Base-by-base conservation (phyloP, 2,329 filamentous ascomycete genomes). In the Blumeriella jaapii region DNA sequence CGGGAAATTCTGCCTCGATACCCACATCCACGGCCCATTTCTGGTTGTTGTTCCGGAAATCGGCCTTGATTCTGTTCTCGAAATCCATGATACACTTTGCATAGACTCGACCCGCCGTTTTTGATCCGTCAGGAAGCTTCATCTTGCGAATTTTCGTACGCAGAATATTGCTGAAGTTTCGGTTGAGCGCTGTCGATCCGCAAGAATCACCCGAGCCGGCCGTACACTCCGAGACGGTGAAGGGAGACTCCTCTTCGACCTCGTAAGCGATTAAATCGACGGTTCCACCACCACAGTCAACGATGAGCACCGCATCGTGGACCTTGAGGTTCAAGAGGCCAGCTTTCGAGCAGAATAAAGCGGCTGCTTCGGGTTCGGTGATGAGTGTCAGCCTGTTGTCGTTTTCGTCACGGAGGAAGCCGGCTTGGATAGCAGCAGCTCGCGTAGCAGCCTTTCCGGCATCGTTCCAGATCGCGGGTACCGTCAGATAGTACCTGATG, bases 81-180 rank as follows among this genome's bases (percentile, higher is more conserved):
- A 98, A 98, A 62, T 98, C 91, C 89, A 96, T 96, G 62, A 98
- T 96, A 60, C 89, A 96, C 66, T 96, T 96, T 49, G 89, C 89
- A 60, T 96, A 96, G 36, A 98, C 91, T 61, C 89, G 86, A 27
- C 89, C 89, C n/a, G 91, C 89, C 2, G 86, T 96, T 64, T 89
- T 93, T 50, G 89, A 95, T 29, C 87, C 89, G 55, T 96, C 89
- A 1, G 91, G 87, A 29, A 98, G 69, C 64, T 96, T 96, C 91
- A 96, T 96, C 69, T 96, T 96, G 50, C 89, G 74, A 53, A 98
- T 96, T 69, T 96, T 96, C 42, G 89, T 93, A 35, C 91, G 81
- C 32, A 96, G 68, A 49, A 98, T 95, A 62, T 96, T 96, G 64
- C 85, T 94, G 57, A 96, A 98, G 61, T 96, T 96, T 41, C 91